These are phyloP conservation scores for Jatropha curcas DNA, from an alignment of 345 rosid genomes.

Conservation along the genomic window DNA sequence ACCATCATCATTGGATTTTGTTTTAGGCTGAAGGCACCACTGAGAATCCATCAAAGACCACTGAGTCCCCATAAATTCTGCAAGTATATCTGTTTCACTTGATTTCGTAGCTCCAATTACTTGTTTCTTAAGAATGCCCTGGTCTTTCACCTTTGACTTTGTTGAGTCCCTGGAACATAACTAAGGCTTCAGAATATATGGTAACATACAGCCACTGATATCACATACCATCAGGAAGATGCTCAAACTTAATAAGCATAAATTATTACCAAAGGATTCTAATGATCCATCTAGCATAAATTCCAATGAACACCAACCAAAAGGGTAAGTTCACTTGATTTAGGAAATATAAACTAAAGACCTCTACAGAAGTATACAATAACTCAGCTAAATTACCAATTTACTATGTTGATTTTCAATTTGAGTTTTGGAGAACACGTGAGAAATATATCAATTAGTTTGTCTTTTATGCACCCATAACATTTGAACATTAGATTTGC, in stretches of 20 bases:
- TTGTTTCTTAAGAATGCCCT: conserved; percentile 47
- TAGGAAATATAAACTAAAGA: neutral
- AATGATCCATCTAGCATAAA: neutral
- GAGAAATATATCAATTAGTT: neutral
- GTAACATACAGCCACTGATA: conserved; percentile 1
- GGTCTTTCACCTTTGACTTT: conserved; percentile 27
- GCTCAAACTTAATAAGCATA: neutral
- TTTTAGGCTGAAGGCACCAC: conserved; percentile 56
- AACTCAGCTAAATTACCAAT: neutral
- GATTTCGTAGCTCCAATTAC: conserved; percentile 53
- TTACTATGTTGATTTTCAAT: neutral
- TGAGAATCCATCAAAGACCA: conserved; percentile 76
- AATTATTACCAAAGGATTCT: neutral
- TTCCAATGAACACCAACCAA: neutral
- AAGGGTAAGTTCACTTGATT: neutral
- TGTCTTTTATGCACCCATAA: neutral
- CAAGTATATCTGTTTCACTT: conserved; percentile 61
- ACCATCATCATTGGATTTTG: conserved; percentile 36
- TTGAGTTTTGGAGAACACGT: neutral
- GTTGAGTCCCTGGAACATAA: conserved; percentile 46
- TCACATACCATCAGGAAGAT: neutral
- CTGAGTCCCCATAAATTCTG: conserved; percentile 47
- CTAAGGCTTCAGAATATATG: conserved; percentile 5
- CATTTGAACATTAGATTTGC: neutral
- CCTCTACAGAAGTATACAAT: neutral